Percentiles rank a stretch among this genome's conserved stretches.
Evolutionary conservation across 768 basidiomycete species (phyloP).

Genomic region (Collybia mongolica): DNA sequence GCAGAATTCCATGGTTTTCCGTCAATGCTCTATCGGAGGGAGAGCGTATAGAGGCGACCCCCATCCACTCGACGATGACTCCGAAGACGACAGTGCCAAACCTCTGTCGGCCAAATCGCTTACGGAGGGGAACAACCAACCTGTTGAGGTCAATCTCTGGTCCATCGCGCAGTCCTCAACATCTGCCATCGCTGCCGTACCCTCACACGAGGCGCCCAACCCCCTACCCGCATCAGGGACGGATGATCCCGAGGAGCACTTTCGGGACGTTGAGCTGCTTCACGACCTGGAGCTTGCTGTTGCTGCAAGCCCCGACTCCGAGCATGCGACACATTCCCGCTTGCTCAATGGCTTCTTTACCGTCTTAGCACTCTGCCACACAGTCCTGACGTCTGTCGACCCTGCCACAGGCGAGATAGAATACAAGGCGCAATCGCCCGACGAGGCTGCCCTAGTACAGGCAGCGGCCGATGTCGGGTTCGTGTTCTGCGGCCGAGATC

Average conservation of each 20-base stretch:
- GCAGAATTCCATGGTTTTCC: conserved; percentile 89
- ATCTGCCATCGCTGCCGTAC: conserved; percentile 12
- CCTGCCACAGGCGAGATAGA: conserved; percentile 67
- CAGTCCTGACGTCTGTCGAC: conserved; percentile 77
- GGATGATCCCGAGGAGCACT: conserved; percentile 33
- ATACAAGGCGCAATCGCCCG: conserved; percentile 96
- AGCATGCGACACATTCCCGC: conserved; percentile 56
- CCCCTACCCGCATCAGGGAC: conserved; percentile 7
- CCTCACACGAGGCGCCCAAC: neutral
- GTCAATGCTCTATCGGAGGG: conserved; percentile 87
- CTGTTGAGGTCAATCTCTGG: conserved; percentile 24
- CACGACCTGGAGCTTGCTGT: conserved; percentile 64
- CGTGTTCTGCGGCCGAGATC: conserved; percentile 87
- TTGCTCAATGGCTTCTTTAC: conserved; percentile 86
- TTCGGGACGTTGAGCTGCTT: conserved; percentile 53
- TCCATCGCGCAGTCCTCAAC: conserved; percentile 19
- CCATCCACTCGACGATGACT: conserved; percentile 26
- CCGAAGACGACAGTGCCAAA: conserved; percentile 19
- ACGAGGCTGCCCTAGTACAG: conserved; percentile 96
- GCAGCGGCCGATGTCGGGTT: conserved; percentile 95
- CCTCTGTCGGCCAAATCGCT: conserved; percentile 10
- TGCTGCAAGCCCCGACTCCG: conserved; percentile 42
- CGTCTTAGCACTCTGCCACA: conserved; percentile 90
- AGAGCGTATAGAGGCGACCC: conserved; percentile 74
- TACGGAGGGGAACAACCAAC: conserved; percentile 5